These are phyloP conservation scores for Colletotrichum lindemuthianum DNA, from an alignment of 2,329 filamentous ascomycete species.

Conservation along the genomic window DNA sequence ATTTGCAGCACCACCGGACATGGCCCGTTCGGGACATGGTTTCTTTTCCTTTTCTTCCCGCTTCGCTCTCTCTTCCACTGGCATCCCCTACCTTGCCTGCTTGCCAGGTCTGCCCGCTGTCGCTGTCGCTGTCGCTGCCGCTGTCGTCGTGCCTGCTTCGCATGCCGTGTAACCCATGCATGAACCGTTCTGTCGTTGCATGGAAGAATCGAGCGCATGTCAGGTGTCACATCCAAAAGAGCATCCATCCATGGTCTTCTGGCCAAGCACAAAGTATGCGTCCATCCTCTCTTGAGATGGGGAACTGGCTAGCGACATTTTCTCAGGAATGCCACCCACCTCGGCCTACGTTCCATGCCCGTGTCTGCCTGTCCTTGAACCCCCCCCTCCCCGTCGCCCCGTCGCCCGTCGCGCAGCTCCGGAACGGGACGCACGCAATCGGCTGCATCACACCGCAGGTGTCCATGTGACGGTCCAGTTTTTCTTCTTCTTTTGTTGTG, in stretches of 20 bases:
- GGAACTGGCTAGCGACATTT: slow-evolving; percentile 14
- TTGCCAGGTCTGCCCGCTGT: background rate
- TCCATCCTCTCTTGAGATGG: slow-evolving; percentile 5
- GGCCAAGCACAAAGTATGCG: background rate
- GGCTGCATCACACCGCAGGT: slow-evolving; percentile 17
- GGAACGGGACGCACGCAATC: slow-evolving; percentile 33
- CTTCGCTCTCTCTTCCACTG: slow-evolving; percentile 10
- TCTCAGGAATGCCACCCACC: slow-evolving; percentile 30
- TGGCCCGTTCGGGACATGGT: slow-evolving; percentile 19
- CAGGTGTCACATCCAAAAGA: slow-evolving; percentile 24
- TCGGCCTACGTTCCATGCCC: slow-evolving; percentile 27
- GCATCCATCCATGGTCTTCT: slow-evolving; percentile 3
- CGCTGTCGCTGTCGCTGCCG: background rate
- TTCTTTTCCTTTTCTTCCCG: slow-evolving; percentile 19
- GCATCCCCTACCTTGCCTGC: background rate
- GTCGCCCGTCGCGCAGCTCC: slow-evolving; percentile 16
- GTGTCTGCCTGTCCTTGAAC: slow-evolving; percentile 6
- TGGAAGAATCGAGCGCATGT: slow-evolving; percentile 32
- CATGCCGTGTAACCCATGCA: slow-evolving; percentile 32
- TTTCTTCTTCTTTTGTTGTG: slow-evolving; percentile 14
- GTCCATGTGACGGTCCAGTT: slow-evolving; percentile 28
- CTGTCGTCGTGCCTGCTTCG: slow-evolving; percentile 13
- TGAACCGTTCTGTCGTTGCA: slow-evolving; percentile 29
- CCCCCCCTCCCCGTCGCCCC: too few relatives aligned
- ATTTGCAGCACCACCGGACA: slow-evolving; percentile 25